Evolutionary conservation across 768 basidiomycete genomes (phyloP), one percentile per base, ranked within the genome.

Genomic region (Lanmaoa rubissima): DNA sequence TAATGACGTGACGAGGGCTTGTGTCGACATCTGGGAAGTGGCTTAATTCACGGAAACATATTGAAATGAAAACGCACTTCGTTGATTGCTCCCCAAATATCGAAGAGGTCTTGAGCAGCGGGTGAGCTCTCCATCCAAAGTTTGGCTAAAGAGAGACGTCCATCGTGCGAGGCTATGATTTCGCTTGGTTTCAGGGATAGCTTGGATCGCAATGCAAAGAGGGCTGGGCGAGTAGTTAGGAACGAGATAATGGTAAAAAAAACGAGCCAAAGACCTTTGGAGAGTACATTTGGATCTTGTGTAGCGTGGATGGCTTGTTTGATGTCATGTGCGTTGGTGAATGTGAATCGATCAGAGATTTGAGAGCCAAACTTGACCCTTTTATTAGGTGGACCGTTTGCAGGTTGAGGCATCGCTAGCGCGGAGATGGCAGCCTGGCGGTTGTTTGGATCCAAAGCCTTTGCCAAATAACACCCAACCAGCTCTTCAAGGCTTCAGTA

Each of bases 121-220:
- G 85, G 79, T 12, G 76, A 77, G 12, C 65, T 70, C 38, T 82
- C 81, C 61, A 92, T 69, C 88, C 88, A 92, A 42, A 76, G 72
- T 60, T 82, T 82, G 0, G 77, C 81, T 6, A 92, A 75, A 3
- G 78, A 50, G 9, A 92, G 69, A 35, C 90, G 78, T 35, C 76
- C 77, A 69, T 92, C 90, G 35, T 82, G 76, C 0, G 82, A 77
- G 3, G 78, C 55, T 13, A 89, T 69, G 9, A 60, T 65, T 59
- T 90, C 88, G 47, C 69, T 75, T 1, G 72, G 65, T 62, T 78
- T 78, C 28, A 84, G 61, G 4, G 81, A 80, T 16, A 92, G 3
- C 32, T 61, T 63, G 28, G 88, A 88, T 38, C 88, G 77, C 56
- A 92, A 66, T 5, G 79, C 74, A 28, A 70, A 79, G 32, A 90